Evolutionary conservation across 345 rosid species (phyloP).

Genomic region (Atalantia buxifolia): DNA sequence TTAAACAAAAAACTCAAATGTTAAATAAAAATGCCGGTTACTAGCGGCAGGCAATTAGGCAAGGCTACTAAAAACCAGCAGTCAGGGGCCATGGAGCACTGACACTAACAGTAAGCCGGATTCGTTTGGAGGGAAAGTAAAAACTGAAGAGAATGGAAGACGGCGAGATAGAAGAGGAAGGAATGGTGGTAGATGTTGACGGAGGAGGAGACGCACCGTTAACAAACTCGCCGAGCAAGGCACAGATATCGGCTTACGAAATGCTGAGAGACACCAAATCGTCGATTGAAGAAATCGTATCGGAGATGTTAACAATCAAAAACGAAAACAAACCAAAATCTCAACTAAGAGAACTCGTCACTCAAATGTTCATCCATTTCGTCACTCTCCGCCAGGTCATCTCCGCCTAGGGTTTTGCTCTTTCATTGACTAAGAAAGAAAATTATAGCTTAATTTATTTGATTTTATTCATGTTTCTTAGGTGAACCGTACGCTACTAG

Average conservation of each 20-base stretch:
- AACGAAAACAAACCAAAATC: conserved; percentile 52
- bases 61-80: too few species aligned
- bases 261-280: conserved; percentile 64
- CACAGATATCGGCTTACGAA: conserved; percentile 54
- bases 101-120: background rate
- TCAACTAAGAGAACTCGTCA: conserved; percentile 66
- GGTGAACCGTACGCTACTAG: conserved; percentile 74
- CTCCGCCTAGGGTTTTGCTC: conserved; percentile 15
- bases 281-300: conserved; percentile 71
- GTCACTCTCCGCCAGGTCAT: conserved; percentile 81
- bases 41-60: too few species aligned
- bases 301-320: conserved; percentile 60
- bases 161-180: conserved; percentile 92
- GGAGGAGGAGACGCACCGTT: conserved; percentile 15
- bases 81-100: too few species aligned
- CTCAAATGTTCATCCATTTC: conserved; percentile 82
- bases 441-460: background rate
- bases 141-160: conserved; percentile 57
- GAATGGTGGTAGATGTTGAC: conserved; percentile 46
- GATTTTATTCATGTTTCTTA: conserved; percentile 12
- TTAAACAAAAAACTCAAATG: too few species aligned
- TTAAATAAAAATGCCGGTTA: too few species aligned
- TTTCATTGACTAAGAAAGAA: background rate
- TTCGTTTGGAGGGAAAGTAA: background rate
- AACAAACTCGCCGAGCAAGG: conserved; percentile 25